Conservation (phyloP, 768 basidiomycete species). For the Grammothele lineata region DNA sequence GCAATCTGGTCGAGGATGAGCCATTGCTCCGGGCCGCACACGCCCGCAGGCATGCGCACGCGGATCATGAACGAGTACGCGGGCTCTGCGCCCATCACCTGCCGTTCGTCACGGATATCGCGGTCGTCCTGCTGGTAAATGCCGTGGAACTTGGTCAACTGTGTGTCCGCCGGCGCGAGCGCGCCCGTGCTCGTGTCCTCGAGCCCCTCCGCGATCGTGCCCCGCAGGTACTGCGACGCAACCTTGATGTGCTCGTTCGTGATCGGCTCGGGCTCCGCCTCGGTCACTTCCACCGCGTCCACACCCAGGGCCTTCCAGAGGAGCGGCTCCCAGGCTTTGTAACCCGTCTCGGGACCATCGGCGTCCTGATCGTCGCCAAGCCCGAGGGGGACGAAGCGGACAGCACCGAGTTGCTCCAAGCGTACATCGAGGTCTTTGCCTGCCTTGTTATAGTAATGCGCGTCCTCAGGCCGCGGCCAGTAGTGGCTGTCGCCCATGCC, state of each 20-base stretch:
- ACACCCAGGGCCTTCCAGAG: slow-evolving; percentile 96
- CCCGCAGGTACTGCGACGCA: slow-evolving; percentile 88
- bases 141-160: slow-evolving; percentile 97
- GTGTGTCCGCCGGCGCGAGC: slow-evolving; percentile 86
- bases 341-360: slow-evolving; percentile 93
- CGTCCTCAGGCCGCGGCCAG: slow-evolving; percentile 96
- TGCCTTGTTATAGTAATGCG: slow-evolving; percentile 98
- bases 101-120: slow-evolving; percentile 95
- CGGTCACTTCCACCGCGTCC: slow-evolving; percentile 79
- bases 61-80: slow-evolving; percentile 99
- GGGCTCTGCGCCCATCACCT: slow-evolving; percentile 88
- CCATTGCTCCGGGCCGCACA: slow-evolving; percentile 92
- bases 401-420: slow-evolving; percentile 74
- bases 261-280: slow-evolving; percentile 93
- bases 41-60: slow-evolving; percentile 92
- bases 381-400: slow-evolving; percentile 71
- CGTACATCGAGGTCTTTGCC: slow-evolving; percentile 84
- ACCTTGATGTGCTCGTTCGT: slow-evolving; percentile 99
- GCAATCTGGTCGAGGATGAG: slow-evolving; percentile 93
- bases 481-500: slow-evolving; percentile 98
- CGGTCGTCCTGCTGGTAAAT: slow-evolving; percentile 98
- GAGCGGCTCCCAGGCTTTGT: slow-evolving; percentile 91
- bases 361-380: slow-evolving; percentile 97
- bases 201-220: slow-evolving; percentile 92
- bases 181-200: slow-evolving; percentile 83